Percentiles rank a stretch among this genome's conserved stretches.
These are phyloP conservation scores for Cryptosporidium sp. DNA, from an alignment of 169 alveolate genomes.

Conservation along the genomic window DNA sequence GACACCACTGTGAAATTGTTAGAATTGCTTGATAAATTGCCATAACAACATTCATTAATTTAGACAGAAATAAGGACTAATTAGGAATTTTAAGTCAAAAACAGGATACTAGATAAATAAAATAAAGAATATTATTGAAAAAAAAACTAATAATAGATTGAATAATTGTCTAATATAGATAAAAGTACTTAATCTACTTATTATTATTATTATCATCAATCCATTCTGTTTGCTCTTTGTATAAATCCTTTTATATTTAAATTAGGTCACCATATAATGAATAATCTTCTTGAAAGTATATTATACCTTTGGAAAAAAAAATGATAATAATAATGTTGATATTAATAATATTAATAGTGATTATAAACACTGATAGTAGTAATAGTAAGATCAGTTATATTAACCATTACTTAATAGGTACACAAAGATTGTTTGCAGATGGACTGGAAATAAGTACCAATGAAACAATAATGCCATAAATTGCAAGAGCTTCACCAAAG, in stretches of 20 bases:
- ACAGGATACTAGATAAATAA: neutral
- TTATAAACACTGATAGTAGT: neutral
- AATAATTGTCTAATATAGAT: neutral
- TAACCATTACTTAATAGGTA: constrained; percentile 26
- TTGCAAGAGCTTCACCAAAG: constrained; percentile 91
- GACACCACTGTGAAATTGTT: neutral
- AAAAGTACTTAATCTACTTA: neutral
- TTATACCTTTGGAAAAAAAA: neutral
- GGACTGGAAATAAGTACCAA: constrained; percentile 79
- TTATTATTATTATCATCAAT: too few species aligned
- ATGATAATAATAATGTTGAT: too few species aligned
- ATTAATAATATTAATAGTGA: neutral
- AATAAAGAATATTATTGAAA: too few species aligned
- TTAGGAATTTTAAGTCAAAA: too few species aligned
- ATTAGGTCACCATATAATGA: neutral
- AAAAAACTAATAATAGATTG: neutral
- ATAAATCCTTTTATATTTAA: neutral
- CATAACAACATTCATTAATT: too few species aligned
- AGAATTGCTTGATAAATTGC: too few species aligned
- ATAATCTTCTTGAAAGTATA: neutral
- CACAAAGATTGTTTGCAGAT: constrained; percentile 13
- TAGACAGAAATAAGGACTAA: neutral
- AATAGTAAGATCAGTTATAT: neutral
- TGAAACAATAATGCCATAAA: constrained; percentile 87
- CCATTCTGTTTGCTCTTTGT: neutral